These are phyloP conservation scores for Excoecaria cochinchinensis DNA, from an alignment of 345 rosid genomes.

Conservation along the genomic window DNA sequence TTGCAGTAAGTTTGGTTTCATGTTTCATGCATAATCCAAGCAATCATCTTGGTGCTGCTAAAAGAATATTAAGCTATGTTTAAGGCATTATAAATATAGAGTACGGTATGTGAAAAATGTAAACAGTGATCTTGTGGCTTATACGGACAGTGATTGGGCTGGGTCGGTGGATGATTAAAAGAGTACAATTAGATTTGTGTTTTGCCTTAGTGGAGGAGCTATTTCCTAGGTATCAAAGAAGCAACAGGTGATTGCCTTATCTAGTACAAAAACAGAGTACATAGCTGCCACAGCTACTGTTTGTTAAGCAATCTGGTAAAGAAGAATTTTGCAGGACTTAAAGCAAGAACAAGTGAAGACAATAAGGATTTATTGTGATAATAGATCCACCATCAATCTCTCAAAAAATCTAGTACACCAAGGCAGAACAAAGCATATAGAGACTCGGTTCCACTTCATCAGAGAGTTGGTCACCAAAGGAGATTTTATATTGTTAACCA, in stretches of 20 bases:
- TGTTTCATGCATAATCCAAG: too few relatives aligned
- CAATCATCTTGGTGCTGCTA: too few relatives aligned
- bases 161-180: not conserved
- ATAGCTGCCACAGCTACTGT: not conserved
- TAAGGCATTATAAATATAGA: too few relatives aligned
- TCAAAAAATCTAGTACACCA: too few relatives aligned
- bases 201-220: not conserved
- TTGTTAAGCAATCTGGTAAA: not conserved
- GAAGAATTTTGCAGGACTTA: not conserved
- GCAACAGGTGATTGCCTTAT: not conserved
- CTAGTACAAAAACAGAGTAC: not conserved
- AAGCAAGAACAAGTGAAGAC: not conserved
- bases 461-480: constrained; percentile 3
- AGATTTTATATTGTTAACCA: too few relatives aligned
- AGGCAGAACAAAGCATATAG: not conserved
- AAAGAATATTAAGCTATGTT: too few relatives aligned
- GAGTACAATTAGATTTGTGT: not conserved
- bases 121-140: too few relatives aligned
- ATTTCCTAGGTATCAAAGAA: not conserved
- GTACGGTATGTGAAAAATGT: too few relatives aligned
- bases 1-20: too few relatives aligned
- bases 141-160: too few relatives aligned
- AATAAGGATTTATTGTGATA: too few relatives aligned
- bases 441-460: not conserved
- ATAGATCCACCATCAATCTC: too few relatives aligned